Evolutionary conservation across 192 early-diverging fungal species (phyloP).

Genomic region (Polychytrium aggregatum): DNA sequence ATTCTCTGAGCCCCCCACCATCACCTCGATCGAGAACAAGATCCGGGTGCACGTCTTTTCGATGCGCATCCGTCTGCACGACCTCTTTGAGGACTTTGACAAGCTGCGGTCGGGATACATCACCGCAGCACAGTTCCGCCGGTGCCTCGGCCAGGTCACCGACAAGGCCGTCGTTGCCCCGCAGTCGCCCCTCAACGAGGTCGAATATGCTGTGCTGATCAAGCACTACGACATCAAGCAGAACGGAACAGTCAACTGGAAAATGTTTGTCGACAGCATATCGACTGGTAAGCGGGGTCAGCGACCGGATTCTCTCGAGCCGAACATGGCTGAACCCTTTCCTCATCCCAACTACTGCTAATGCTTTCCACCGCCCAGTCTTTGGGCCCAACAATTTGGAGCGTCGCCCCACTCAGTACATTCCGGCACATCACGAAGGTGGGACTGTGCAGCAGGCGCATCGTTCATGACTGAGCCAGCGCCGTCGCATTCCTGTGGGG

Average conservation of each 20-base stretch:
- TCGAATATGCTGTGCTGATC: constrained; percentile 26
- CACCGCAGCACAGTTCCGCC: constrained; percentile 29
- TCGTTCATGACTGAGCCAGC: too few species aligned
- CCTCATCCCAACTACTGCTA: too few species aligned
- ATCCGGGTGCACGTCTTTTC: constrained; percentile 29
- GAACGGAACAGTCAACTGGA: constrained; percentile 31
- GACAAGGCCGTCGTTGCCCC: constrained; percentile 26
- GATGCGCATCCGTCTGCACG: constrained; percentile 33
- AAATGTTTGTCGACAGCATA: constrained; percentile 36
- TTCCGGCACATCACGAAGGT: constrained; percentile 29
- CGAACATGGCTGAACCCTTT: too few species aligned
- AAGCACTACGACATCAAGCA: constrained; percentile 15
- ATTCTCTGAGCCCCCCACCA: too few species aligned
- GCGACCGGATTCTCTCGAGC: background rate
- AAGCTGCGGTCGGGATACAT: constrained; percentile 32
- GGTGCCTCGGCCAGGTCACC: constrained; percentile 27
- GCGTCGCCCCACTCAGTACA: constrained; percentile 26
- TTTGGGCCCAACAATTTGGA: constrained; percentile 36
- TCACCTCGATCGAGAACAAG: constrained; percentile 41
- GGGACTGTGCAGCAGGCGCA: too few species aligned
- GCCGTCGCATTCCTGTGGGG: too few species aligned
- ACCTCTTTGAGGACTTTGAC: constrained; percentile 46
- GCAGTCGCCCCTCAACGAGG: constrained; percentile 13
- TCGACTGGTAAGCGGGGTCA: constrained; percentile 27
- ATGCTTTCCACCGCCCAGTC: constrained; percentile 13